Base-by-base conservation (phyloP, 2,329 filamentous ascomycete genomes). In the Aspergillus caelatus region DNA sequence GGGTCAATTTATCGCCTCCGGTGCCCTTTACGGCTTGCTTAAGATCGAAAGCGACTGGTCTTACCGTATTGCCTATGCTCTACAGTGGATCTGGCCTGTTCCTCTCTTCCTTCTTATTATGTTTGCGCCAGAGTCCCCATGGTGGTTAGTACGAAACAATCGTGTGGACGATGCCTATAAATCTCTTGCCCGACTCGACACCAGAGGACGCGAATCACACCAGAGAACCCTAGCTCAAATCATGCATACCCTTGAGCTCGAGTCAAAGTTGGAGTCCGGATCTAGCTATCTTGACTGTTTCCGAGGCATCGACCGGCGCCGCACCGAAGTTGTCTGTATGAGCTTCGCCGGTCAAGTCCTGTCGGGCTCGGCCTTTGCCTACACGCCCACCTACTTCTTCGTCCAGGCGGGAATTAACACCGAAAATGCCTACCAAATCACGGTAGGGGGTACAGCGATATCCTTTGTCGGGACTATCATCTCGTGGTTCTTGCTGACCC, bases 401-500 rank as follows among this genome's bases (percentile, higher is more conserved):
- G 68, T 72, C 28, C 76, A 78, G 58, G 79, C 80, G 21, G 80
- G 80, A 7, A 73, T 81, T 21, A 58, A 66, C n/a, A 58, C 63
- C 1, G 62, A 58, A 10, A 69, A 71, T 10, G 72, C 79, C 0
- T 82, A 80, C 70, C 69, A 74, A 28, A 65, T 81, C 2, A 74
- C 76, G 1, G 67, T 81, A 8, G 88, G 88, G 4, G 71, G 67
- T 23, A 72, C 70, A 1, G 62, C 62, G 14, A 71, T 63, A 84
- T 89, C 72, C 88, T 89, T 65, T 86, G 82, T 57, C 86, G 84
- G 84, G 3, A 85, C 84, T 0, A 74, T 80, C 1, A 76, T 80
- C 0, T 85, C 84, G 4, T 87, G 84, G 84, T 75, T 75, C 65
- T 61, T 79, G 48, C 75, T 81, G 62, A 67, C 67, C 9, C 70